Evolutionary conservation across 495 filamentous ascomycete species (phyloP), one percentile per base, ranked within the genome.

Genomic region (Tuber microsphaerosporum): DNA sequence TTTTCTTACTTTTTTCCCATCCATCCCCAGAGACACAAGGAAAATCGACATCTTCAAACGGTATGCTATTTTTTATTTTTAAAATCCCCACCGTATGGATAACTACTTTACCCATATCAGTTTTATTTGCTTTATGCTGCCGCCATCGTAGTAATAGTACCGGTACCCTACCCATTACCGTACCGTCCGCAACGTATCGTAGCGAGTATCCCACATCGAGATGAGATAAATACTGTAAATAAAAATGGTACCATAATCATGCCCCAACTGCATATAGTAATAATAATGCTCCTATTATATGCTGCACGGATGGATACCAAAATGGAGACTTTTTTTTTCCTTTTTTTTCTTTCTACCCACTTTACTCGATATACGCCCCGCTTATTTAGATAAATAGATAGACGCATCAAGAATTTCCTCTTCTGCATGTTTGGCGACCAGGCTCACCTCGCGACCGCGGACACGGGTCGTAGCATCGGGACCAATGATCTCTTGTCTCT

Each of bases 401-500:
- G 44, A 79, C 77, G 73, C 76, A 79, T 79, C 71, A 79, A 79
- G 73, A 65, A 65, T 65, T 65, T 65, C 56, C 56, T 75, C 78
- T 26, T 73, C 74, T 79, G 76, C 77, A 79, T 79, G 73, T 72
- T 72, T 79, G 70, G 70, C 39, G 73, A 79, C 76, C 77, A 79
- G 77, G 77, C 77, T 72, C 73, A 79, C 74, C 76, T 79, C 77
- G 48, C 76, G 77, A 79, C 77, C 77, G 77, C 77, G 76, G 76
- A 79, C 76, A 79, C 77, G 77, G 77, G 73, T 79, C 76, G 76
- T 73, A 73, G 73, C 77, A 79, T 79, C 73, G 77, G 76, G 76
- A 79, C 77, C 77, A 79, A 79, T 79, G 44, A 79, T 48, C 70
- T 70, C 22, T 73, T 69, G 56, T 48, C 44, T 73, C 75, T 39